phyloP scores from a whole-genome alignment of 2,329 filamentous ascomycete genomes.

The Mycosphaerelloides madeirae region DNA sequence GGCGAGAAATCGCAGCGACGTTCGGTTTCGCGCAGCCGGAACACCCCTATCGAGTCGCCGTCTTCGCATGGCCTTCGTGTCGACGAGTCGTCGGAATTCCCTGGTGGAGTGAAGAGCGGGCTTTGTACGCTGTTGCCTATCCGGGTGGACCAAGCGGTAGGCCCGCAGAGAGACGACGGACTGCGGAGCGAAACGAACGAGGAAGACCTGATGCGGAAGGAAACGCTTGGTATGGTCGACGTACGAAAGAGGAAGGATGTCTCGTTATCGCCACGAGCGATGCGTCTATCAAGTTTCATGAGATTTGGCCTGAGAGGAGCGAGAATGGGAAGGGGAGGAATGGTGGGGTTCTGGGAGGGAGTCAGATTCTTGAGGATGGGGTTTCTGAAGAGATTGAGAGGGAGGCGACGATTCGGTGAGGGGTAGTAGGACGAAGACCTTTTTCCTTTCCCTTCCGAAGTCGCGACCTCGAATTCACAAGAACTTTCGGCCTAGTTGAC shows the following conservation, averaged over 20 bases:
- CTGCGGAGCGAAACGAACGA: not conserved
- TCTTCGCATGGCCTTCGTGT: slow-evolving; percentile 93
- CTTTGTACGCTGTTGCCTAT: slow-evolving; percentile 83
- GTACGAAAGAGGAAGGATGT: slow-evolving; percentile 67
- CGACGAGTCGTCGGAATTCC: slow-evolving; percentile 78
- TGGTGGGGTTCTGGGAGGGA: slow-evolving; percentile 62
- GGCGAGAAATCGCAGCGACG: slow-evolving; percentile 83
- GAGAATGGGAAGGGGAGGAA: slow-evolving; percentile 1
- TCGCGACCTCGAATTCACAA: no score
- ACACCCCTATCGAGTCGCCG: slow-evolving; percentile 80
- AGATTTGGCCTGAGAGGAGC: slow-evolving; percentile 64
- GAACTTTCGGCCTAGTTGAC: no score
- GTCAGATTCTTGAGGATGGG: slow-evolving; percentile 76
- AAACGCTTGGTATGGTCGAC: slow-evolving; percentile 52
- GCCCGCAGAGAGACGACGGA: slow-evolving; percentile 1
- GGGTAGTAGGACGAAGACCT: not conserved
- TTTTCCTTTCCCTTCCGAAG: no score
- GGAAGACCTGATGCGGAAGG: slow-evolving; percentile 18
- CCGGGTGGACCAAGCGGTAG: slow-evolving; percentile 55
- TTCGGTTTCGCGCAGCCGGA: slow-evolving; percentile 92
- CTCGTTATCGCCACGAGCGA: slow-evolving; percentile 90
- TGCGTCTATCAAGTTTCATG: slow-evolving; percentile 89
- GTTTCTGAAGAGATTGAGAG: slow-evolving; percentile 74
- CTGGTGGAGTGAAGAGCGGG: slow-evolving; percentile 73
- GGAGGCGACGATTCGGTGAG: slow-evolving; percentile 36